Evolutionary conservation across 805 yeast genomes (phyloP), one percentile per base, ranked within the genome.

Genomic region (Candida khao-thaluensis): DNA sequence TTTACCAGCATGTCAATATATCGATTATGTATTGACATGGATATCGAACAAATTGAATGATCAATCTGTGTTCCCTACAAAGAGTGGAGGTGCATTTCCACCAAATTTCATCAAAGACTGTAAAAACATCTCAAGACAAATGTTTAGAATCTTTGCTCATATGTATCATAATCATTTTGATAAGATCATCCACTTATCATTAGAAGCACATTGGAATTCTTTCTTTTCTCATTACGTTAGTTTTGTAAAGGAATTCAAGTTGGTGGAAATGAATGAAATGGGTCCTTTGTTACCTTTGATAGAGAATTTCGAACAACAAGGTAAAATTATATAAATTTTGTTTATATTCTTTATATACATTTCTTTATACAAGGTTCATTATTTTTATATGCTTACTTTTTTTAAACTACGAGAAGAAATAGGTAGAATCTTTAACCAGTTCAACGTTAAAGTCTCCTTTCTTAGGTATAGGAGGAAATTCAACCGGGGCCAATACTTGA

Each of bases 181-280:
- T 49, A 88, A 84, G 56, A 76, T 91, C 17, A 80, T 91, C n/a
- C 97, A 93, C 59, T 64, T 93, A 43, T 82, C 95, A 2, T 62
- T 93, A 43, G 99, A 93, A 59, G 96, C 98, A 1, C 98, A 93
- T 59, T 93, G 96, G 95, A 93, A 93, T 61, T 90, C 98, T 3
- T 86, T 90, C 52, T 93, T 95, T 64, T 93, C 96, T 11, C 99
- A 93, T 59, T 93, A 85, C 54, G 76, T 91, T 30, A 83, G 95
- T 38, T 87, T 93, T 55, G 77, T 85, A 10, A 82, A 83, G 49
- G 95, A 89, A 48, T 93, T 87, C 60, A 82, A 78, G 38, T 73
- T 93, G 48, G 71, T 93, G 24, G 98, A 89, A 43, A 69, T 79
- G 37, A 70, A 72, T 39, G 99, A 93, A 48, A 64, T 89, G 60